These are phyloP conservation scores for Leccinellum albellum DNA, from an alignment of 768 basidiomycete genomes.

Conservation along the genomic window DNA sequence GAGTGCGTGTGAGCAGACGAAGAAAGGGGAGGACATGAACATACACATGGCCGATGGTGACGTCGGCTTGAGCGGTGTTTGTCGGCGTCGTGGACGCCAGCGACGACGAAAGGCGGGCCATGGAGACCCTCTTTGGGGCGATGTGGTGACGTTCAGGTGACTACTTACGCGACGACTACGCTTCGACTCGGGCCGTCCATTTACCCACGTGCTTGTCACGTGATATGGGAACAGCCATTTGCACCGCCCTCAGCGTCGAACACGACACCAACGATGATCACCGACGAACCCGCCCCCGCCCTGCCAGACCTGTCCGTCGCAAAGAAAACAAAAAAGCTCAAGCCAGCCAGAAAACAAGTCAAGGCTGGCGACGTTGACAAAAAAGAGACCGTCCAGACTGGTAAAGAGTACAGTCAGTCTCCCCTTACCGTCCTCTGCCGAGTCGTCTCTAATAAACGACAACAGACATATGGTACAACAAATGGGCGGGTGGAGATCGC, in stretches of 20 bases:
- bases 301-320: constrained; percentile 2
- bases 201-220: constrained; percentile 22
- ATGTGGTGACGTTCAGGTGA: constrained; percentile 9
- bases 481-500: constrained; percentile 99
- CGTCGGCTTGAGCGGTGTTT: constrained; percentile 38
- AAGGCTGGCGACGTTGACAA: constrained; percentile 87
- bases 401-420: constrained; percentile 91
- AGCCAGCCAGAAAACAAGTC: constrained; percentile 93
- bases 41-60: constrained; percentile 63
- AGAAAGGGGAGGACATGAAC: constrained; percentile 21
- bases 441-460: constrained; percentile 7
- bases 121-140: constrained; percentile 16
- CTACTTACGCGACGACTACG: neutral
- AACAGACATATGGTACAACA: constrained; percentile 96
- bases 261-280: constrained; percentile 28
- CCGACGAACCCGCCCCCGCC: constrained; percentile 22
- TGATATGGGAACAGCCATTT: constrained; percentile 7
- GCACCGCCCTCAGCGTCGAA: neutral
- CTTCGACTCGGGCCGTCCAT: constrained; percentile 16
- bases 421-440: neutral
- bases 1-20: constrained; percentile 1
- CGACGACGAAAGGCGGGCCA: constrained; percentile 47
- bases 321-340: constrained; percentile 59
- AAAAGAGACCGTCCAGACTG: constrained; percentile 83
- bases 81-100: constrained; percentile 44